phyloP scores from a whole-genome alignment of 768 basidiomycete species.

The Boletus edulis region DNA sequence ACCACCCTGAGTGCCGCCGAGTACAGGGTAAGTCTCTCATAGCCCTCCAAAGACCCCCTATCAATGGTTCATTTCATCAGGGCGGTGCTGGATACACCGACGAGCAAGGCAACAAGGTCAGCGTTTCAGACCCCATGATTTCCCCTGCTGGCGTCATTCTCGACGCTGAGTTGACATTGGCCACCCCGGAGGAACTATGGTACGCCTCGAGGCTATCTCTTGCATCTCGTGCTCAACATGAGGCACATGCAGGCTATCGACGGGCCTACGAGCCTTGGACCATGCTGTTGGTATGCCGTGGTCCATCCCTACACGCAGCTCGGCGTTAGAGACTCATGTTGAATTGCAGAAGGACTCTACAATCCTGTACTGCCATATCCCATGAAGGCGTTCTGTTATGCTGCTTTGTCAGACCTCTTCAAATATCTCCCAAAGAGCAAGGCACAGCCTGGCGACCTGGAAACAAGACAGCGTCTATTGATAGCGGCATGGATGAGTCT shows the following conservation, averaged over 20 bases:
- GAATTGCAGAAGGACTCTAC: slow-evolving; percentile 52
- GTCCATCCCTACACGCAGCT: neutral
- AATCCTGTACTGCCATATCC: slow-evolving; percentile 53
- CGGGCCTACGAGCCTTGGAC: slow-evolving; percentile 76
- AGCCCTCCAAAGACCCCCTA: neutral
- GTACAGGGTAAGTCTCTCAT: slow-evolving; percentile 49
- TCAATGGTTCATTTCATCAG: slow-evolving; percentile 32
- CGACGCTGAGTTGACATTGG: slow-evolving; percentile 70
- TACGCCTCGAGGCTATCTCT: slow-evolving; percentile 25
- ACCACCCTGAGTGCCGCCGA: slow-evolving; percentile 82
- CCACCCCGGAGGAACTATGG: slow-evolving; percentile 77
- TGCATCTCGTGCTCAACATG: slow-evolving; percentile 8
- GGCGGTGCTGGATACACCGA: slow-evolving; percentile 68
- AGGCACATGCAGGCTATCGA: slow-evolving; percentile 57
- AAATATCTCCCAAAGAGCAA: slow-evolving; percentile 67
- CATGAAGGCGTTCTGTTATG: slow-evolving; percentile 60
- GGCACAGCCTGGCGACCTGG: slow-evolving; percentile 52
- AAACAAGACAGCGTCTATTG: slow-evolving; percentile 65
- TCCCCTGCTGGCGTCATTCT: slow-evolving; percentile 73
- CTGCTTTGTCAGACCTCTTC: slow-evolving; percentile 70
- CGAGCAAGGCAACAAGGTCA: slow-evolving; percentile 63
- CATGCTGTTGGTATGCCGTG: slow-evolving; percentile 65
- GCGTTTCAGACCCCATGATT: slow-evolving; percentile 51
- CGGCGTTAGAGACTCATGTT: neutral
- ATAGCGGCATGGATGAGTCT: slow-evolving; percentile 80